Evolutionary conservation across 305 asterid genomes (phyloP), one percentile per base, ranked within the genome.

Genomic region (Rubia balearica): DNA sequence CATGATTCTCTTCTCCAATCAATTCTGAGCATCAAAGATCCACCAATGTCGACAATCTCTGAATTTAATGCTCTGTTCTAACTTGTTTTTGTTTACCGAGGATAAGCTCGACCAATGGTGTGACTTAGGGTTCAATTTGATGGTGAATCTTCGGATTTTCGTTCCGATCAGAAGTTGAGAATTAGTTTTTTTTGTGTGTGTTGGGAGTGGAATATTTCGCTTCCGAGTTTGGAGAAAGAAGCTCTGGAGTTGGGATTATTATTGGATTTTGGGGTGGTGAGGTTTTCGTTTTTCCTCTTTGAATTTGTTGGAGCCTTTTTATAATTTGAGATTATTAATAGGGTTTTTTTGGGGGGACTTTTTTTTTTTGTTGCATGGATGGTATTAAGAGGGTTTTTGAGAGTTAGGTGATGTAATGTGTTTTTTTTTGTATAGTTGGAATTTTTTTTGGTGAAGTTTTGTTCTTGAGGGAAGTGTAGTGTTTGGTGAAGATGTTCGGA

Each of bases 401-500:
- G 7, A 14, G 24, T 42, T 6, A 48, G 67, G 41, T 63, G 49
- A 24, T 41, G 74, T 16, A 66, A 65, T 56, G 67, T 33, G 38
- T 33, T 56, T 75, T 51, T 45, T 49, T 62, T 75, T 73, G 14
- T 57, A 65, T 60, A 67, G 72, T 59, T 65, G 53, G 67, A 68
- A 19, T 40, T 45, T 45, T 66, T 74, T 65, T 68, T 71, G 41
- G 38, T 33, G 36, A 67, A 13, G n/a, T 41, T 71, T 51, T 62
- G 48, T 22, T 17, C 30, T 30, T 41, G 43, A 33, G 14, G 60
- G 43, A 10, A 24, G 65, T 49, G 45, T 49, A 63, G 38, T 46
- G 71, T 22, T 48, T 53, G 81, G 79, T 77, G 77, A 77, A 61
- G 73, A 84, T 83, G 85, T 81, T 79, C 72, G 80, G 75, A 68